Percentiles rank a stretch among this genome's conserved stretches.
phyloP scores from a whole-genome alignment of 2,329 filamentous ascomycete species.

The Didymella keratinophila region DNA sequence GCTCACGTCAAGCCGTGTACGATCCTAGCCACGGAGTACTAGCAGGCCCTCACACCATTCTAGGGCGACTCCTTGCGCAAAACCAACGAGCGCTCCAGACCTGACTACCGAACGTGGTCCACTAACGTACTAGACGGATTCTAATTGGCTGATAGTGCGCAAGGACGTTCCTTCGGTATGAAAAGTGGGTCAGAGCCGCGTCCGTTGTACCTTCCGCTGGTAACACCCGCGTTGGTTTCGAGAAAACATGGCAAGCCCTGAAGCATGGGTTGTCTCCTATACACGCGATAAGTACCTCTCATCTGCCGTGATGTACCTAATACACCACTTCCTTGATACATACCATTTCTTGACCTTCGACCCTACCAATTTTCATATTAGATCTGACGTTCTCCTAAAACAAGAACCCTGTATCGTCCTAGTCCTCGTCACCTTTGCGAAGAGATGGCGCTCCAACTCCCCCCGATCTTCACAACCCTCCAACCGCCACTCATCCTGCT shows the following conservation, averaged over 20 bases:
- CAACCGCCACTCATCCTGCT: no score
- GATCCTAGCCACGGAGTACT: no score
- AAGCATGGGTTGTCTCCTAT: not conserved
- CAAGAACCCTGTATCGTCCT: no score
- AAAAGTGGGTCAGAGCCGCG: constrained; percentile 10
- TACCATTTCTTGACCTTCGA: no score
- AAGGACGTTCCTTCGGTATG: not conserved
- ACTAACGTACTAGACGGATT: constrained; percentile 1
- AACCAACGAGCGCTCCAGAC: not conserved
- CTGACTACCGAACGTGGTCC: not conserved
- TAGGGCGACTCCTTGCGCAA: not conserved
- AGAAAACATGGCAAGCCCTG: not conserved
- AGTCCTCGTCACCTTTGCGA: no score
- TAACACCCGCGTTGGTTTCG: not conserved
- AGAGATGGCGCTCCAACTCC: constrained; percentile 22
- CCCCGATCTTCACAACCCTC: constrained; percentile 17
- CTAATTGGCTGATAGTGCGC: constrained; percentile 5
- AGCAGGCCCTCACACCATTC: no score
- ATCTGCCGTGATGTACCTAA: no score
- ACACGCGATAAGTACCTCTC: no score
- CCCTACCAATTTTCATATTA: no score
- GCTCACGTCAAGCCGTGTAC: constrained; percentile 1
- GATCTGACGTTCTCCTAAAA: no score
- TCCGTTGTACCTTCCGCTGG: not conserved
- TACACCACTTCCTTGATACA: no score